Evolutionary conservation across 176 grass and related monocot species (phyloP).

Genomic region (Zoysia pacifica): DNA sequence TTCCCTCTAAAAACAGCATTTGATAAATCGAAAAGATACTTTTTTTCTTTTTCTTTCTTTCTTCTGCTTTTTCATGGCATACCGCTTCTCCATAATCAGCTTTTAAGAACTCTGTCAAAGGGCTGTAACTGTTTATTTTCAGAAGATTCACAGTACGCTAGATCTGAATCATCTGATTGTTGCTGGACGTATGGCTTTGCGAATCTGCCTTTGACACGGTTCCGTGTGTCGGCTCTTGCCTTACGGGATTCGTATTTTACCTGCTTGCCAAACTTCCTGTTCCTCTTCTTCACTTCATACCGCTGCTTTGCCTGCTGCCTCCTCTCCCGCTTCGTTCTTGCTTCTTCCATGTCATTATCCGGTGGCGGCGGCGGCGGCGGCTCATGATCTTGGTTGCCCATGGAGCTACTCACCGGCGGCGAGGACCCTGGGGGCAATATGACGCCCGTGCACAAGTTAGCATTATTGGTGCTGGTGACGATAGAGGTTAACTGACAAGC

Average conservation of each 20-base stretch:
- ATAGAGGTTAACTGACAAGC: constrained; percentile 12
- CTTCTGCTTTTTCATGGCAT: too few relatives aligned
- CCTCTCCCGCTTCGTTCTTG: constrained; percentile 19
- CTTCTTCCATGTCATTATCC: background rate
- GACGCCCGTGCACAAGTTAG: background rate
- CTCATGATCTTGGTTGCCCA: constrained; percentile 19
- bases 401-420: background rate
- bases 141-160: background rate
- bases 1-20: too few relatives aligned
- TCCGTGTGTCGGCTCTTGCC: constrained; percentile 41
- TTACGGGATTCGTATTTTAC: constrained; percentile 50
- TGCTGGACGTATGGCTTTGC: constrained; percentile 17
- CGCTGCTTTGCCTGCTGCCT: constrained; percentile 39
- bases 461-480: background rate
- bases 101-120: too few relatives aligned
- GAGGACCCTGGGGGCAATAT: background rate
- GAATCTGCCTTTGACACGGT: constrained; percentile 49
- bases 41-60: too few relatives aligned
- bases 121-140: too few relatives aligned
- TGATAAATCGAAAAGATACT: too few relatives aligned
- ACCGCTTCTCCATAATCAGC: too few relatives aligned
- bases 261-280: constrained; percentile 43
- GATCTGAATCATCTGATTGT: background rate
- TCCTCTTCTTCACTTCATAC: constrained; percentile 48
- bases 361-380: background rate